Base-by-base conservation (phyloP, 2,329 filamentous ascomycete genomes). In the Aspergillus neotritici region DNA sequence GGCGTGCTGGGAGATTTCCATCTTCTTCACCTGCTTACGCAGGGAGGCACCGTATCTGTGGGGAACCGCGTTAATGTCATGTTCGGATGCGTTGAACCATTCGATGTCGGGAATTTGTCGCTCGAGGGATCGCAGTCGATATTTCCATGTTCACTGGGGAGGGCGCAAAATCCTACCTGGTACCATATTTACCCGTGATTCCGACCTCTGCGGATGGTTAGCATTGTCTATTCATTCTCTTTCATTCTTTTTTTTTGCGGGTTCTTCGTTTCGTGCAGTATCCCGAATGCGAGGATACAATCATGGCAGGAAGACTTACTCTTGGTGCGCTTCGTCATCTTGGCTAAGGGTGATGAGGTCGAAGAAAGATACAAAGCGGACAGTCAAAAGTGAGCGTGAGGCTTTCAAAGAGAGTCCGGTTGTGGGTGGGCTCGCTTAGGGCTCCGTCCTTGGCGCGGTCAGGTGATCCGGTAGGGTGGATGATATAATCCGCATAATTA, bases 21-120 rank as follows among this genome's bases (percentile, higher is more conserved):
- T 95, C 87, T 96, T 96, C 88, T 97, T 97, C 70, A 93, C 85
- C 74, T 89, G 90, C 83, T 97, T 97, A 78, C 90, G 88, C 76
- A 97, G 88, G 68, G 93, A 97, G 72, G 93, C 91, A 90, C 91
- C 93, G 77, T 94, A 94, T 82, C 88, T 91, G 50, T 62, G 62
- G 49, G 43, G 42, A 48, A 49, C 31, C 37, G 48, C 39, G 48
- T 60, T 51, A 59, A 55, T 51, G 47, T 43, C 47, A 41, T 38
- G 17, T 40, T 41, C 42, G 34, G 31, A 37, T 15, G 37, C 7
- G 21, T 25, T 25, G 21, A 8, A 25, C 9, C 21, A 32, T 37
- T 52, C 48, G 54, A 55, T 48, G 46, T 51, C 49, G 47, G 21
- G 21, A 25, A 25, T 9, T 25, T 25, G 21, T 25, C 21, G 21